Evolutionary conservation across 352 stramenopile genomes (phyloP), one percentile per base, ranked within the genome.

Genomic region (Thalassiosira mediterranea): DNA sequence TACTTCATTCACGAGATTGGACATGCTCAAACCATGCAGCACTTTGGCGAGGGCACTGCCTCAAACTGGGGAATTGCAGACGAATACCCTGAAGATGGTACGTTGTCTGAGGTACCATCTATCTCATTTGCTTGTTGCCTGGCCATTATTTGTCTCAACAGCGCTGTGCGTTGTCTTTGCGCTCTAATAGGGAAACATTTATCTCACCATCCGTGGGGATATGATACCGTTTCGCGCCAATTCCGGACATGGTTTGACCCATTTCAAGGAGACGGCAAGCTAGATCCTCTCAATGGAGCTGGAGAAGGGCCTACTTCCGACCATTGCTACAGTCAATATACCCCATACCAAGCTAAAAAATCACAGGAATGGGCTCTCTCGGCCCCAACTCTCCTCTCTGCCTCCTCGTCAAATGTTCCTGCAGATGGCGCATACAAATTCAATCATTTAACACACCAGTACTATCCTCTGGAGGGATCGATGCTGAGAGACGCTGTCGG

Each of bases 1-100:
- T 66, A 66, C 51, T 72, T 73, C 23, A 52, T 78, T 28, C 69
- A 78, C 52, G 69, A 78, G 28, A 53, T 78, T 1, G 69, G 69
- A 25, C 69, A 78, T 42, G 37, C 47, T 2, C 59, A 73, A 47
- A 62, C 69, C 4, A 78, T 78, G 69, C 47, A 64, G 23, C 69
- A 78, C 59, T 78, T 78, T 34, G 52, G 53, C 57, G 47, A 56
- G 13, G 69, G 69, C 13, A 54, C 44, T 29, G 53, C 67, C 13
- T 5, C 31, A 15, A 63, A 61, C 1, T 76, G 61, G 69, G 69
- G 61, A 40, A 78, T 73, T 37, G 40, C 28, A n/a, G 61, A 73
- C 51, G 69, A 78, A 68, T 78, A 78, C 21, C 69, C 69, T 10
- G 26, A 68, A 11, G 69, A 78, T 72, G 69, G 69, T 10, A 26